Evolutionary conservation across 1,139 yeast genomes (phyloP).

Genomic region (Kodamaea alishanica): DNA sequence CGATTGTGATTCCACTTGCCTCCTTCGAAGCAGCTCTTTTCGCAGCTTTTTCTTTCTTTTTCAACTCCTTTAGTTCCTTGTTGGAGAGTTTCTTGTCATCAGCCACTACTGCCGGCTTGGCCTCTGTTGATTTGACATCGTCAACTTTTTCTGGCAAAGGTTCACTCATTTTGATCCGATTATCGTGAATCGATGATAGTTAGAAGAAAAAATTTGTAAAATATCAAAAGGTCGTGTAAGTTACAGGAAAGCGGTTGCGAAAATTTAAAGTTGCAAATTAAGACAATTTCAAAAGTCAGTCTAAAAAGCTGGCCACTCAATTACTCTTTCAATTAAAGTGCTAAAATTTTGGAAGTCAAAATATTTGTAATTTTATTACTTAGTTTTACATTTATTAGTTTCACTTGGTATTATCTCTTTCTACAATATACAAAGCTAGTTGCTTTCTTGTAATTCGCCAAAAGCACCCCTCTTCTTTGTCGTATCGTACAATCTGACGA

Average conservation of each 20-base stretch:
- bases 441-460: constrained; percentile 40
- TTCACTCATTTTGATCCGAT: not conserved
- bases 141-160: not conserved
- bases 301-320: no score
- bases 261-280: no score
- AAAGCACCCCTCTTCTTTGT: constrained; percentile 60
- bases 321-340: not conserved
- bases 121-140: constrained; percentile 1
- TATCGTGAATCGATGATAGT: no score
- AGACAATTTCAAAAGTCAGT: no score
- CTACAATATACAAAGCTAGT: not conserved
- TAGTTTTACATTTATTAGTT: not conserved
- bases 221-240: no score
- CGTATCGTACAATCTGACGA: constrained; percentile 92
- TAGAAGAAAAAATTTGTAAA: no score
- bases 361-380: not conserved
- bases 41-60: constrained; percentile 87
- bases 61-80: constrained; percentile 81
- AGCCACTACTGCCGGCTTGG: not conserved
- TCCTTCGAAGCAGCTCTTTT: constrained; percentile 70
- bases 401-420: not conserved
- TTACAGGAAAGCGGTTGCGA: no score
- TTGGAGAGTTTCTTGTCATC: constrained; percentile 49
- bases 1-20: constrained; percentile 48
- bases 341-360: not conserved